phyloP scores from a whole-genome alignment of 805 yeast species.

The Jamesozyma rosinii region DNA sequence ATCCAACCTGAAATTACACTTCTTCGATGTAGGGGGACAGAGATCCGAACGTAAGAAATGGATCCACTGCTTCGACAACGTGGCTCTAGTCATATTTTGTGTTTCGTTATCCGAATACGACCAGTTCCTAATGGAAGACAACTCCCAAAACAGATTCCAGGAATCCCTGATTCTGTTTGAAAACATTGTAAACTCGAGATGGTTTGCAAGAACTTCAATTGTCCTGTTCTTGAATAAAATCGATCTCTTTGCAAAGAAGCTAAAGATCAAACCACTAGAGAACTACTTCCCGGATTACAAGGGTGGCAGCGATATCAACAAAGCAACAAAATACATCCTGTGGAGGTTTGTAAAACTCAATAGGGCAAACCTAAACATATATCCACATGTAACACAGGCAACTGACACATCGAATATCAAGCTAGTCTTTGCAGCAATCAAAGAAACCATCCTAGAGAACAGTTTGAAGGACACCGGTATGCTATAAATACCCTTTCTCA shows the following conservation, averaged over 20 bases:
- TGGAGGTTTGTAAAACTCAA: slow-evolving; percentile 86
- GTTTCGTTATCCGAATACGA: slow-evolving; percentile 89
- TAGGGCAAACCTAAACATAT: slow-evolving; percentile 68
- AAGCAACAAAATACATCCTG: slow-evolving; percentile 83
- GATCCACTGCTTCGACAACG: slow-evolving; percentile 95
- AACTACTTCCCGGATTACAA: slow-evolving; percentile 81
- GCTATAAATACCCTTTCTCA: slow-evolving; percentile 19
- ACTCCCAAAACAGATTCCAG: slow-evolving; percentile 64
- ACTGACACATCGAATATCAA: slow-evolving; percentile 86
- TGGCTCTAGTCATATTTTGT: slow-evolving; percentile 80
- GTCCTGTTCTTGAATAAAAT: slow-evolving; percentile 83
- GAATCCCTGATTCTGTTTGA: slow-evolving; percentile 80
- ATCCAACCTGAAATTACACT: slow-evolving; percentile 45
- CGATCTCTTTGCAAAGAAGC: slow-evolving; percentile 79
- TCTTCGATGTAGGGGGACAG: slow-evolving; percentile 91
- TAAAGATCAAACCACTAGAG: slow-evolving; percentile 72
- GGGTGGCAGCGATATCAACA: slow-evolving; percentile 82
- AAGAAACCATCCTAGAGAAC: slow-evolving; percentile 70
- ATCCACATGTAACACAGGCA: slow-evolving; percentile 91
- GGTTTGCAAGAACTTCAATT: slow-evolving; percentile 83
- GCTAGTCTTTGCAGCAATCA: slow-evolving; percentile 75
- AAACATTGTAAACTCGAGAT: slow-evolving; percentile 81
- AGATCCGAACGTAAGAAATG: slow-evolving; percentile 92
- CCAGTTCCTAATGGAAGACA: slow-evolving; percentile 71
- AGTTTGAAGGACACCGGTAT: slow-evolving; percentile 69